Evolutionary conservation across 2,329 filamentous ascomycete genomes (phyloP), one percentile per base, ranked within the genome.

Genomic region (Penicillium corylophilum): DNA sequence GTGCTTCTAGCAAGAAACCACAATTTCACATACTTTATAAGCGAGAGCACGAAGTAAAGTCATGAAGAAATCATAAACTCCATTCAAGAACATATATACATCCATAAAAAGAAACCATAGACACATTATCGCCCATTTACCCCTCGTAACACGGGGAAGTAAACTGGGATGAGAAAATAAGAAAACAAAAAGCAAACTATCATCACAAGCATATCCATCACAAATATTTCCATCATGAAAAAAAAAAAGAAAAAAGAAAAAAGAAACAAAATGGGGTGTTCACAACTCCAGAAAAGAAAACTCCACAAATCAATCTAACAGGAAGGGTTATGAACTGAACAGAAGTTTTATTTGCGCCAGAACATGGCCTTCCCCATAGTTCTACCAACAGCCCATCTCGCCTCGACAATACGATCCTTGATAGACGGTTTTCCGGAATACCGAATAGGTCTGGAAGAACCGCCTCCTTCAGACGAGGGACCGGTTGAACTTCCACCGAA

Each of bases 271-370:
- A 28, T 7, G 28, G 24, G 26, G 26, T 28, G 10, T 18, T 10
- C 23, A 31, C 12, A 31, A 46, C 38, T 43, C 51, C 57, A 29
- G 20, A 36, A 46, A 53, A 54, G 13, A 48, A 35, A 26, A 33
- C 26, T 23, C 33, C 38, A 41, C 24, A 41, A 8, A n/a, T 3
- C 10, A 15, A 35, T 12, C 28, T 20, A 26, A n/a, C n/a, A n/a
- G n/a, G n/a, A n/a, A n/a, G n/a, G n/a, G n/a, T n/a, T n/a, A n/a
- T n/a, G n/a, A n/a, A n/a, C n/a, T n/a, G n/a, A n/a, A n/a, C n/a
- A n/a, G n/a, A n/a, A n/a, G n/a, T n/a, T n/a, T 36, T 58, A 71
- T 57, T 66, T 72, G 53, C 66, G 66, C 71, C 72, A 74, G 53
- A 74, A 74, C 65, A 72, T 71, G 13, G 67, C 59, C 46, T 70